Conservation (phyloP, 1,139 yeast genomes). For the Kodamaea sp. region DNA sequence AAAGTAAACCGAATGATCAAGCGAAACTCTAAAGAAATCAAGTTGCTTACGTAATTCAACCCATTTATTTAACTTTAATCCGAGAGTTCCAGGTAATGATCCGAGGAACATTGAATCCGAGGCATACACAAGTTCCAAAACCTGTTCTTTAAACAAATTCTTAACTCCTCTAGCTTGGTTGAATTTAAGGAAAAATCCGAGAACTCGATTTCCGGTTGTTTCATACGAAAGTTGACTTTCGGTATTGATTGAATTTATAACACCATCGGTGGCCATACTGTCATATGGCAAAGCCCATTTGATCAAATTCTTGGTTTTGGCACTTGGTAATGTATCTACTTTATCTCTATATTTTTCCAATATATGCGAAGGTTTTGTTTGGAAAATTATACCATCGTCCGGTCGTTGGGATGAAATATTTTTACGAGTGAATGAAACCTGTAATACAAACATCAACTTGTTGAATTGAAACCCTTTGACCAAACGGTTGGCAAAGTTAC, state of each 20-base stretch:
- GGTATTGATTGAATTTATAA: slow-evolving; percentile 1
- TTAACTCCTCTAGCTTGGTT: slow-evolving; percentile 27
- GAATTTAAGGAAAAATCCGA: slow-evolving; percentile 34
- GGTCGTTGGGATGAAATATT: slow-evolving; percentile 20
- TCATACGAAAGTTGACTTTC: slow-evolving; percentile 15
- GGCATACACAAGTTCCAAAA: slow-evolving; percentile 20
- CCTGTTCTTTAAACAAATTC: slow-evolving; percentile 20
- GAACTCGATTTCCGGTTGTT: slow-evolving; percentile 26
- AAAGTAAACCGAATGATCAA: slow-evolving; percentile 40
- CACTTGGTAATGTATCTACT: slow-evolving; percentile 25
- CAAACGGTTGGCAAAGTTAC: slow-evolving; percentile 34
- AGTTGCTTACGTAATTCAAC: slow-evolving; percentile 10
- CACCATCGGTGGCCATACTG: slow-evolving; percentile 14
- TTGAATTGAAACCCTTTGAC: slow-evolving; percentile 36
- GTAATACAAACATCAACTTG: slow-evolving; percentile 30
- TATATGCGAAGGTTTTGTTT: slow-evolving; percentile 27
- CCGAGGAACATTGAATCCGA: slow-evolving; percentile 27
- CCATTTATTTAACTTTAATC: slow-evolving; percentile 13
- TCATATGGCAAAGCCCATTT: slow-evolving; percentile 33
- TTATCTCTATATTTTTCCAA: slow-evolving; percentile 32
- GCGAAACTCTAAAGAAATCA: slow-evolving; percentile 36
- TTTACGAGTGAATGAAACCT: slow-evolving; percentile 33
- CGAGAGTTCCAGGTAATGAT: slow-evolving; percentile 23
- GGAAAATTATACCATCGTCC: slow-evolving; percentile 23
- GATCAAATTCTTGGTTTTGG: slow-evolving; percentile 33